A percentile compares a stretch with the other conserved stretches of the same genome.
phyloP scores from a whole-genome alignment of 2,329 filamentous ascomycete species.

The Sclerotinia trifoliorum region DNA sequence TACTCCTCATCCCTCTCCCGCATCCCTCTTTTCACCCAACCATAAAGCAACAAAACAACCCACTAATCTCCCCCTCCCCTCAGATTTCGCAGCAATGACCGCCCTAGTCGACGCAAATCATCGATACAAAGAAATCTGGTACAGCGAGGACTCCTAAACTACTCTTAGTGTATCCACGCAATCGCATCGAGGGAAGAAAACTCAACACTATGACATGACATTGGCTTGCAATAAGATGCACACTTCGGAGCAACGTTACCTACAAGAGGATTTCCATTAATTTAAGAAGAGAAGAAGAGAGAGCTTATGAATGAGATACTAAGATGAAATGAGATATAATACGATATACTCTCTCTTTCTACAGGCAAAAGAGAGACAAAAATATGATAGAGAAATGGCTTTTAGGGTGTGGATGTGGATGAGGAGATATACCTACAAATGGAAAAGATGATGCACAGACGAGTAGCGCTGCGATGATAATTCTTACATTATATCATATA shows the following conservation, averaged over 20 bases:
- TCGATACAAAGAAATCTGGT: slow-evolving; percentile 77
- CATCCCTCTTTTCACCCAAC: neutral
- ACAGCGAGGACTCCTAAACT: slow-evolving; percentile 38
- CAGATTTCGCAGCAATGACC: slow-evolving; percentile 67
- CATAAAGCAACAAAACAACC: neutral
- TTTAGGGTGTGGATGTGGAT: too few relatives aligned
- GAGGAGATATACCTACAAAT: too few relatives aligned
- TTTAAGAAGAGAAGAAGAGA: too few relatives aligned
- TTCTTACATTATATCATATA: neutral
- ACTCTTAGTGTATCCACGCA: neutral
- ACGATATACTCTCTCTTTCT: neutral
- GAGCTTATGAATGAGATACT: neutral
- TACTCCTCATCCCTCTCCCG: neutral
- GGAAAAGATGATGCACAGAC: neutral
- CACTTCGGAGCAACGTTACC: too few relatives aligned
- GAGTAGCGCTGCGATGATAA: neutral
- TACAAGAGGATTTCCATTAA: neutral
- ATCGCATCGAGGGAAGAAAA: too few relatives aligned
- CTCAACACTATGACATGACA: neutral
- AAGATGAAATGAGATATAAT: neutral
- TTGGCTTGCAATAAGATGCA: neutral
- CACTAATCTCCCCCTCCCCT: neutral
- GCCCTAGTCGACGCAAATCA: slow-evolving; percentile 85
- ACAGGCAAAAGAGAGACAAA: neutral
- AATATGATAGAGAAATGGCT: neutral